These are phyloP conservation scores for Suhomyces kilbournensis DNA, from an alignment of 805 yeast species.

Conservation along the genomic window DNA sequence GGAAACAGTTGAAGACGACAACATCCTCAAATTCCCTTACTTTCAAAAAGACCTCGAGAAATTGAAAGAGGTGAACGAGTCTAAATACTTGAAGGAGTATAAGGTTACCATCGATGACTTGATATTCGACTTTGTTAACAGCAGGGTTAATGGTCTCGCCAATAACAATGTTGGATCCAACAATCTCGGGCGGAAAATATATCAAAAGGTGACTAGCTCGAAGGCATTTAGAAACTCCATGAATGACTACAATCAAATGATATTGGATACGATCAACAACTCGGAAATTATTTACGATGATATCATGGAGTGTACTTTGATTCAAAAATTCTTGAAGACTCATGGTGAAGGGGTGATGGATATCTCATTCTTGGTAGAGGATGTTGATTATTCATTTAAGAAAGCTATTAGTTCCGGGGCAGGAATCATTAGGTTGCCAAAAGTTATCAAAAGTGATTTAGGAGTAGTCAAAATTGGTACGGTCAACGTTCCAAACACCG, in stretches of 20 bases:
- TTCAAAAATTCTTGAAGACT: conserved; percentile 24
- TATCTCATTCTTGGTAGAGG: conserved; percentile 60
- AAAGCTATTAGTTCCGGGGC: conserved; percentile 58
- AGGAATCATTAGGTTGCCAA: conserved; percentile 24
- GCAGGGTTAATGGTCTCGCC: conserved; percentile 10
- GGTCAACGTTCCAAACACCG: conserved; percentile 46
- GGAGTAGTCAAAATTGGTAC: conserved; percentile 57
- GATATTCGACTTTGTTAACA: conserved; percentile 45
- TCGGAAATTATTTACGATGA: conserved; percentile 18
- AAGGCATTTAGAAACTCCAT: conserved; percentile 8
- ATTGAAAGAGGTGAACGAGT: conserved; percentile 21
- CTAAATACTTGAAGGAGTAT: conserved; percentile 8
- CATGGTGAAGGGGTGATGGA: conserved; percentile 87
- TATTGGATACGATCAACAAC: conserved; percentile 13
- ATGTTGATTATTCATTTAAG: conserved; percentile 43
- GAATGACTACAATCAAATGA: conserved; percentile 9
- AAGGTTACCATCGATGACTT: conserved; percentile 13
- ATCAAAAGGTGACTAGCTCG: conserved; percentile 13
- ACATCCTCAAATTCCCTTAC: conserved; percentile 9
- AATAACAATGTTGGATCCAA: conserved; percentile 1
- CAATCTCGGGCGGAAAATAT: conserved; percentile 8
- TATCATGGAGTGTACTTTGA: conserved; percentile 12
- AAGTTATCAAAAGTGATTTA: conserved; percentile 34
- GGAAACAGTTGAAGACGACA: conserved; percentile 21
- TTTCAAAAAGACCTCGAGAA: conserved; percentile 11